Evolutionary conservation across 192 early-diverging fungal genomes (phyloP), one percentile per base, ranked within the genome.

Genomic region (Funneliformis geosporum): DNA sequence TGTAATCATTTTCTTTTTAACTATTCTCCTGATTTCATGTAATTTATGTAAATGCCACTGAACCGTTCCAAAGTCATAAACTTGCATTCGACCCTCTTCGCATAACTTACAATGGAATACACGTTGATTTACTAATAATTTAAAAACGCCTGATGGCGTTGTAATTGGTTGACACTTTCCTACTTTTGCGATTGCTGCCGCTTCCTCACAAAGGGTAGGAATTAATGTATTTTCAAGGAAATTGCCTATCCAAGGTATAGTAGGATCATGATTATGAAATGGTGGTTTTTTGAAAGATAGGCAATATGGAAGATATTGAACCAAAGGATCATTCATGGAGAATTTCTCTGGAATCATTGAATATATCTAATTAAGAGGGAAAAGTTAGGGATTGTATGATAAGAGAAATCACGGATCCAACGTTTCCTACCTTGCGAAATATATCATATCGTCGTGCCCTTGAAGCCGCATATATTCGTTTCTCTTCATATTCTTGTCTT

Each of bases 231-330:
- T n/a, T 25, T 25, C 55, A 7, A 75, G 42, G 23, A 33, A 75
- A 33, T 23, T 61, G 21, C 60, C 16, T 21, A 8, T 23, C 25
- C 28, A 60, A 21, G 38, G 28, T 39, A 70, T 39, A 18, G 39
- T 39, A 43, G 25, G 23, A 60, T 75, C 50, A 14, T 9, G 40
- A 40, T 23, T 40, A 60, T 73, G 5, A 23, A 50, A 73, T n/a
- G 71, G 44, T 50, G 73, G 73, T 38, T 21, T 55, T 60, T 60
- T 75, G 33, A 60, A 75, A 21, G 73, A 75, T 38, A 14, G 47
- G 18, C 73, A 75, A 46, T 71, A 27, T 0, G 18, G 21, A 4
- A 71, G 69, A 47, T 71, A 71, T 46, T 71, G 14, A 71, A 71
- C n/a, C 25, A 71, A n/a, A 6, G 69, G 42, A 71, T 71, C 42